Evolutionary conservation across 495 filamentous ascomycete genomes (phyloP).

Genomic region (Cercophora sp.): DNA sequence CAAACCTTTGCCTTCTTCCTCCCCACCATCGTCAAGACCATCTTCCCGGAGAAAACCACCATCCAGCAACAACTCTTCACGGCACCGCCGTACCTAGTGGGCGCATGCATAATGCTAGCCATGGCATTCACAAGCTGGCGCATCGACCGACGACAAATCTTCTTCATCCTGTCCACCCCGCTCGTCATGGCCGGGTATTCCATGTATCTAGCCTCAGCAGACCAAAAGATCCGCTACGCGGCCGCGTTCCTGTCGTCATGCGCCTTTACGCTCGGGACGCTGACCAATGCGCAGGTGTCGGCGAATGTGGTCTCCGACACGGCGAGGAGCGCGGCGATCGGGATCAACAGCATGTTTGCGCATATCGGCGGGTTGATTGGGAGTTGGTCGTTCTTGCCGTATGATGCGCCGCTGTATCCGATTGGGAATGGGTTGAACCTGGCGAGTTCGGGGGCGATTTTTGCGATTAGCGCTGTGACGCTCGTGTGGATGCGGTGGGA

Average conservation of each 20-base stretch:
- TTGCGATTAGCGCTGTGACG: conserved; percentile 41
- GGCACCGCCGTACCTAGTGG: conserved; percentile 2
- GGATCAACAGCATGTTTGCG: conserved; percentile 60
- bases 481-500: conserved; percentile 54
- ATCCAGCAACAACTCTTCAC: conserved; percentile 7
- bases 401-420: conserved; percentile 57
- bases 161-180: background rate
- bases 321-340: conserved; percentile 57
- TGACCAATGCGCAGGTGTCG: conserved; percentile 56
- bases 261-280: conserved; percentile 56
- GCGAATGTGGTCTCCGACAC: conserved; percentile 64
- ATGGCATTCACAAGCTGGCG: background rate
- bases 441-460: conserved; percentile 46
- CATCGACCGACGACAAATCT: conserved; percentile 1
- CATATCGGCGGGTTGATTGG: conserved; percentile 62
- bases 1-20: conserved; percentile 8
- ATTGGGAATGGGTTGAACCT: conserved; percentile 66
- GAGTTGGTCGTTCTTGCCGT: conserved; percentile 61
- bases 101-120: background rate
- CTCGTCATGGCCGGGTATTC: background rate
- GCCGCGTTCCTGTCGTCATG: background rate
- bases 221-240: background rate
- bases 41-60: background rate
- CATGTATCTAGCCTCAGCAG: conserved; percentile 1
- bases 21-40: conserved; percentile 8